These are phyloP conservation scores for Pichia nanzhaoensis DNA, from an alignment of 805 yeast genomes.

Conservation along the genomic window DNA sequence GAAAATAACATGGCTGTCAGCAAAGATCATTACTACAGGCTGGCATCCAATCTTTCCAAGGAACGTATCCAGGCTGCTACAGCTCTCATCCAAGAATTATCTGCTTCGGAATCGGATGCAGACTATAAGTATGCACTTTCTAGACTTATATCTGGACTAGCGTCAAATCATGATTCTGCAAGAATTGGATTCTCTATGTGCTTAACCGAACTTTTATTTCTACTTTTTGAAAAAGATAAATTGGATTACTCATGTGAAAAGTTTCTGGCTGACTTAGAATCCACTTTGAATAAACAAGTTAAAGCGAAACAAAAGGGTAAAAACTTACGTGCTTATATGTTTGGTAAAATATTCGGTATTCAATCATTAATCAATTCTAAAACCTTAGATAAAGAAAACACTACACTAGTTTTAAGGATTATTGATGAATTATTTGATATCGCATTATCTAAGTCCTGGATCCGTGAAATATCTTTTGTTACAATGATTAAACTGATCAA, in stretches of 20 bases:
- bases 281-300: conserved; percentile 34
- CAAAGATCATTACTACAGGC: conserved; percentile 67
- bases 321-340: conserved; percentile 70
- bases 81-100: conserved; percentile 53
- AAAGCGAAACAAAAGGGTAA: conserved; percentile 57
- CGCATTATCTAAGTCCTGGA: conserved; percentile 69
- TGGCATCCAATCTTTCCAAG: conserved; percentile 68
- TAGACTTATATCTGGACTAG: conserved; percentile 72
- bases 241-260: conserved; percentile 32
- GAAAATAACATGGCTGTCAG: conserved; percentile 42
- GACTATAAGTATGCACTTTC: conserved; percentile 82
- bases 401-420: conserved; percentile 28
- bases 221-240: conserved; percentile 19
- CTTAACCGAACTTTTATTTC: conserved; percentile 55
- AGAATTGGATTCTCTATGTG: conserved; percentile 87
- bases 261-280: conserved; percentile 31
- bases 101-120: conserved; percentile 32
- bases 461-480: conserved; percentile 72
- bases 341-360: conserved; percentile 81
- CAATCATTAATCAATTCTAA: conserved; percentile 63
- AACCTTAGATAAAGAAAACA: conserved; percentile 24
- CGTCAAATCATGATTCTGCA: conserved; percentile 78
- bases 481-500: conserved; percentile 55
- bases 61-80: conserved; percentile 74
- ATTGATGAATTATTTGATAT: conserved; percentile 49